These are phyloP conservation scores for Gossypium mustelinum DNA, from an alignment of 345 rosid genomes.

Conservation along the genomic window DNA sequence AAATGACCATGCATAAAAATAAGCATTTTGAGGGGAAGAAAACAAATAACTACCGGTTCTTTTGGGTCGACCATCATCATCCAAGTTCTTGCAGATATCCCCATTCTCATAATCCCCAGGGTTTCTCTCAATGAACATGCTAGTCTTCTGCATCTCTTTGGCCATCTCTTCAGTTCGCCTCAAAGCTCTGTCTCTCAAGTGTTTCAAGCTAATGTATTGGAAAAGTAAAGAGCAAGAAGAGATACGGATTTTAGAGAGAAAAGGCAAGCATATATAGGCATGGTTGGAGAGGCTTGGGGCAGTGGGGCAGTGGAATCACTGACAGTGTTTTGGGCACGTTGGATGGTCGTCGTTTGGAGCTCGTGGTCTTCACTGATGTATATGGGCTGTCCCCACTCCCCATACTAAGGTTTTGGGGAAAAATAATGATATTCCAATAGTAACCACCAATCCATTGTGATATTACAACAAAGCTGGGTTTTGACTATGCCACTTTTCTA, in stretches of 20 bases:
- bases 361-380: background rate
- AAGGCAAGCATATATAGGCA: constrained; percentile 2
- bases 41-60: constrained; percentile 47
- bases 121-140: constrained; percentile 40
- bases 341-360: constrained; percentile 1
- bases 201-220: background rate
- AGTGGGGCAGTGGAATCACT: background rate
- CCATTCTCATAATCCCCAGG: constrained; percentile 27
- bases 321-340: constrained; percentile 10
- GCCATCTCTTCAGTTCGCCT: constrained; percentile 22
- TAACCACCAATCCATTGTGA: constrained; percentile 5
- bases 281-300: background rate
- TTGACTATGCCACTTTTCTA: background rate
- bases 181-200: background rate
- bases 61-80: constrained; percentile 66
- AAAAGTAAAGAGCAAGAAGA: background rate
- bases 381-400: constrained; percentile 11
- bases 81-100: constrained; percentile 40
- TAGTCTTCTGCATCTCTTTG: constrained; percentile 28
- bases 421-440: background rate
- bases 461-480: background rate
- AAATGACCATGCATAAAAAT: background rate
- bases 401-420: background rate
- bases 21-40: background rate
- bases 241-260: background rate